Base-by-base conservation (phyloP, 129 eudicot genomes). In the Solidago caesia region DNA sequence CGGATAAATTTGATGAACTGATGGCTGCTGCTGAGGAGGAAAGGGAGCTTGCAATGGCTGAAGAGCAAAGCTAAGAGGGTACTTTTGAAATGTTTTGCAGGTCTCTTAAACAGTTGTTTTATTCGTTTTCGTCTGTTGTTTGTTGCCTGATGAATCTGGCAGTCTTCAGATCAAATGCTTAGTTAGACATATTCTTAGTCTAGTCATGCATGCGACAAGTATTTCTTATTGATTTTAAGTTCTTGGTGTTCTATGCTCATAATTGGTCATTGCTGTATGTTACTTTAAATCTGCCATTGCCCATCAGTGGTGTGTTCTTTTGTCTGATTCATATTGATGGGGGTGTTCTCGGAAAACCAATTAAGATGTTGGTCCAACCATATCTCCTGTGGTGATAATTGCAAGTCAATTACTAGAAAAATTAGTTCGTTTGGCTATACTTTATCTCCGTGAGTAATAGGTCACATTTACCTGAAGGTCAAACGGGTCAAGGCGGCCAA, bases 21-120 rank as follows among this genome's bases (percentile, higher is more conserved):
- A 90, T 90, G 91, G 93, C 86, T 8, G 96, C 93, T 45, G 93
- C 92, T n/a, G 89, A 83, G 12, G 92, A 79, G 81, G 95, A 80
- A 85, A 81, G 87, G 77, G 87, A 72, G 68, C 83, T 76, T 64
- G 86, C 78, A 42, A 84, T 81, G 1, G 86, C 77, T 44, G 96
- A 80, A 65, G 87, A 82, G 2, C 64, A 79, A 74, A 85, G 77
- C 42, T 85, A 68, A 74, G 55, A 65, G 51, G 67, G 27, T 45
- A 16, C 33, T 57, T 14, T n/a, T 58, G 76, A 66, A 43, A 39
- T 26, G 26, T 5, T 10, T 29, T 6, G 44, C 51, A 76, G 56
- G 66, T 69, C 12, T 69, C 21, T 13, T 29, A 70, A 78, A 71
- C 59, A 0, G 58, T 25, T 63, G 3, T 48, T 67, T 61, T 39